Base-by-base conservation (phyloP, 2,329 filamentous ascomycete genomes). In the Colletotrichum theobromicola region DNA sequence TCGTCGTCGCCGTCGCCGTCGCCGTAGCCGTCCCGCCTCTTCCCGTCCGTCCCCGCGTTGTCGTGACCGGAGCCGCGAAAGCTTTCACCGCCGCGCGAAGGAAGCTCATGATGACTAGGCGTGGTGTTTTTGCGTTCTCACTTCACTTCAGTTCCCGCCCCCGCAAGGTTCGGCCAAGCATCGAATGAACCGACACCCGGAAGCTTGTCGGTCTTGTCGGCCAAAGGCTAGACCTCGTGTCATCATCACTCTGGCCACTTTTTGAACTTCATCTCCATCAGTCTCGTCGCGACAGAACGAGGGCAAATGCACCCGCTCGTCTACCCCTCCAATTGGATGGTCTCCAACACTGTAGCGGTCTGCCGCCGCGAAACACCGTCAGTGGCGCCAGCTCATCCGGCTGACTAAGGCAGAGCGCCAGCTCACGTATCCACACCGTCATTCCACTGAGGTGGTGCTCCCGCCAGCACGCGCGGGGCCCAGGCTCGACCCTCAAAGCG, bases 321-420 rank as follows among this genome's bases (percentile, higher is more conserved):
- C 68, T 26, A 58, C 12, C 50, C 18, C 21, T 62, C 21, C 35
- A n/a, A 37, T 62, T 62, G 34, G n/a, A 21, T 26, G 32, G 8
- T 55, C 7, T 15, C 24, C 55, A 30, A 16, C 64, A 57, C 35
- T 50, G 30, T 34, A n/a, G 32, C 34, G 57, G 57, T 67, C 66
- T 57, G 58, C 42, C 42, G 30, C 30, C 30, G 42, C n/a, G 42
- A 50, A 50, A 68, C 62, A 63, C 34, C 72, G 69, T 75, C 72
- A 72, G 68, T 60, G 72, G 62, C 72, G 62, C 57, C 60, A 61
- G 61, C 37, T 65, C 70, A 60, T 18, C 46, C 35, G 28, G 60
- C 60, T 73, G 62, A 67, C 57, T 67, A 72, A 74, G 72, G 34
- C 30, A 16, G 28, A 50, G 42, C 42, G 42, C 42, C 42, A 50